phyloP scores from a whole-genome alignment of 495 filamentous ascomycete genomes.

The Thermothielavioides terrestris region DNA sequence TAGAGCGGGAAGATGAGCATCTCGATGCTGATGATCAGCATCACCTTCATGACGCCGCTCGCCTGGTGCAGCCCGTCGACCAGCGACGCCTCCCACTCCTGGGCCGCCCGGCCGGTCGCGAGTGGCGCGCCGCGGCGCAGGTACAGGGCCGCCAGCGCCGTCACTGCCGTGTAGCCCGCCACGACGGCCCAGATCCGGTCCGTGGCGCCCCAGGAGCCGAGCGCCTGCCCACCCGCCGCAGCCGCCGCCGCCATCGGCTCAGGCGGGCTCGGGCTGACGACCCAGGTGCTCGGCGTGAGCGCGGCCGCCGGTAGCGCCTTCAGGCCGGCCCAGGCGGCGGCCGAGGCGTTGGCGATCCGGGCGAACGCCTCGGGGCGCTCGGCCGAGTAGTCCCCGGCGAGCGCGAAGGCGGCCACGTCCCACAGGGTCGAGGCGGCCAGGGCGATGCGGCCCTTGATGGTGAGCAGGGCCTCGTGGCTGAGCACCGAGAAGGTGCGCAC shows the following conservation, averaged over 20 bases:
- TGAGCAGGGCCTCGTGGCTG: constrained; percentile 38
- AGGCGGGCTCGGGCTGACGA: constrained; percentile 41
- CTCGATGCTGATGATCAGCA: constrained; percentile 96
- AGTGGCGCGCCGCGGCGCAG: constrained; percentile 60
- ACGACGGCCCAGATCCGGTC: constrained; percentile 75
- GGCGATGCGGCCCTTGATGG: constrained; percentile 29
- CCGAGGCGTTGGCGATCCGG: neutral
- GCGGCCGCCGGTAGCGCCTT: constrained; percentile 12
- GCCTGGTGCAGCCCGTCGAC: constrained; percentile 86
- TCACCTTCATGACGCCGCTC: constrained; percentile 94
- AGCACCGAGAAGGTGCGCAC: constrained; percentile 41
- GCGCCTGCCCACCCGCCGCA: too few relatives aligned
- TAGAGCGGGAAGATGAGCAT: constrained; percentile 97
- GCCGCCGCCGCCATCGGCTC: too few relatives aligned
- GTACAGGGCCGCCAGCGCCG: constrained; percentile 66
- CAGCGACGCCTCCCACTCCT: constrained; percentile 65
- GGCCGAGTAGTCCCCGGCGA: constrained; percentile 25
- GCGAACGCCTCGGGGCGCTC: constrained; percentile 16
- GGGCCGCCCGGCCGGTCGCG: constrained; percentile 52
- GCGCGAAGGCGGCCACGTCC: constrained; percentile 19
- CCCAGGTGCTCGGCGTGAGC: constrained; percentile 35
- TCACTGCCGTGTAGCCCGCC: constrained; percentile 70
- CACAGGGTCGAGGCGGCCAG: constrained; percentile 19
- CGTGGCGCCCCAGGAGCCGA: constrained; percentile 66
- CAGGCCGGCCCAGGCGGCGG: constrained; percentile 9